Conservation (phyloP, 225 moss, liverwort and hornwort genomes). For the Rhytidiadelphus loreus region DNA sequence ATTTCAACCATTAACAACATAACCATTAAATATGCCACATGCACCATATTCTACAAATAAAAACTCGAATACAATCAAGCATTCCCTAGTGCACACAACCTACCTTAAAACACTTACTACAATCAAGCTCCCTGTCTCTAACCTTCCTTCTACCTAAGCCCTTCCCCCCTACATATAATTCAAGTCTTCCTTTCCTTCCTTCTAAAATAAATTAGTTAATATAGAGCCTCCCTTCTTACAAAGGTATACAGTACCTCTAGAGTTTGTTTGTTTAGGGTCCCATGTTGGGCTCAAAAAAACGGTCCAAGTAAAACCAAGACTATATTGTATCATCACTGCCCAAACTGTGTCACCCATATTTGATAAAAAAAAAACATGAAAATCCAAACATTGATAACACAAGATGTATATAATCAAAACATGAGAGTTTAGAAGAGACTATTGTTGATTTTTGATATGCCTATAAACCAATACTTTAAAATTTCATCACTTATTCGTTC, state of each 20-base stretch:
- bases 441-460: neutral
- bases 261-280: too few relatives aligned
- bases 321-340: neutral
- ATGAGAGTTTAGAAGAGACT: neutral
- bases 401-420: neutral
- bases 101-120: neutral
- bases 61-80: neutral
- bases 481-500: neutral
- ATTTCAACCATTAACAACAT: neutral
- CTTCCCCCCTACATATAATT: fast-evolving
- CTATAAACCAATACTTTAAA: neutral
- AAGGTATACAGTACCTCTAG: too few relatives aligned
- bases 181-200: fast-evolving
- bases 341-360: neutral
- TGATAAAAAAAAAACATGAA: neutral
- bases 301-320: too few relatives aligned
- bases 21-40: neutral
- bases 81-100: neutral
- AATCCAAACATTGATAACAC: neutral
- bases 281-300: too few relatives aligned
- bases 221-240: too few relatives aligned
- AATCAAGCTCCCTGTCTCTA: fast-evolving
- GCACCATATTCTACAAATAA: fast-evolving
- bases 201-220: neutral
- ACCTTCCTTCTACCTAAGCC: neutral